Conservation (phyloP, 169 alveolate species). For the Amoebophrya sp. region DNA sequence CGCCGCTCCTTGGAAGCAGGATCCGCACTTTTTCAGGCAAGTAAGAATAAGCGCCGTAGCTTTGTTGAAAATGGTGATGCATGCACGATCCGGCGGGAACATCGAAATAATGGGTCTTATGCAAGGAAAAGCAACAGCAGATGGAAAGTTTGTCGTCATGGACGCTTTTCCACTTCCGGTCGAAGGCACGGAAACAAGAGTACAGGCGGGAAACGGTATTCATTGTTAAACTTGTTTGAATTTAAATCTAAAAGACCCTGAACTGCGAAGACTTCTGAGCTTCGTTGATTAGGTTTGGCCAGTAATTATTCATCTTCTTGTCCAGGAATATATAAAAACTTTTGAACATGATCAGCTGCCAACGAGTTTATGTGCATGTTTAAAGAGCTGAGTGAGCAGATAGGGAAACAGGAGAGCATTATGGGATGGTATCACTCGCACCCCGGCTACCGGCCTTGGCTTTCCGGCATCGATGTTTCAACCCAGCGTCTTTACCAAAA, state of each 20-base stretch:
- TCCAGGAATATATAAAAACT: too few species aligned
- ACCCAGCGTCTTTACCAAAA: constrained; percentile 66
- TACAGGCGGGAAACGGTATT: constrained; percentile 68
- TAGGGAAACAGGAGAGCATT: constrained; percentile 58
- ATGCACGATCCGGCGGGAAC: constrained; percentile 70
- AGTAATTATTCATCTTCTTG: too few species aligned
- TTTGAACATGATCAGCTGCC: constrained; percentile 49
- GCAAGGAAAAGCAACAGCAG: constrained; percentile 66
- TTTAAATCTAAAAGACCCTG: constrained; percentile 51
- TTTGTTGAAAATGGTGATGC: constrained; percentile 75
- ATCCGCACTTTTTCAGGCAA: constrained; percentile 40
- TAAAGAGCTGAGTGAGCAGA: neutral
- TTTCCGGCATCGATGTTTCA: constrained; percentile 73
- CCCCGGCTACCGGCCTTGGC: constrained; percentile 84
- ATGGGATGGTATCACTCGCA: constrained; percentile 88
- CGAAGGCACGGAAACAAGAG: constrained; percentile 86
- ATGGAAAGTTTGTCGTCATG: constrained; percentile 65
- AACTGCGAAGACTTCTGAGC: constrained; percentile 27
- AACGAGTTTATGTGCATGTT: constrained; percentile 36
- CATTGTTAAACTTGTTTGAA: constrained; percentile 56
- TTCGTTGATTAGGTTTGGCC: too few species aligned
- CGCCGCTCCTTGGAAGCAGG: constrained; percentile 21
- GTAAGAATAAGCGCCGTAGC: constrained; percentile 71
- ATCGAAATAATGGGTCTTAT: constrained; percentile 85
- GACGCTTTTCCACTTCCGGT: constrained; percentile 80